Base-by-base conservation (phyloP, 768 basidiomycete species). In the Leccinum truebloodii region DNA sequence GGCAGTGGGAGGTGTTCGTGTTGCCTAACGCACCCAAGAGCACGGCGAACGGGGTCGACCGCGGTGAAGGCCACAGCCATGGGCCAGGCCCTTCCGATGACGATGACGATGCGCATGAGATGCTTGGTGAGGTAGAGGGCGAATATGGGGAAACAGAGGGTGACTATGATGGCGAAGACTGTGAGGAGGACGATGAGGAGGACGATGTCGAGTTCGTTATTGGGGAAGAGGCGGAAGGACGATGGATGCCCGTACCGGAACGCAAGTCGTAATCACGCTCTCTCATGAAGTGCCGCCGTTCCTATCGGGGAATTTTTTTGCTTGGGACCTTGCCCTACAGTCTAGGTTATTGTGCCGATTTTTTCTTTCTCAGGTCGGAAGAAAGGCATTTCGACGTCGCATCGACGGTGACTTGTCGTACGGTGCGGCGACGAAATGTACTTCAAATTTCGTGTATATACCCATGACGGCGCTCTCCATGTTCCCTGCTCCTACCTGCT, bases 141-240 rank as follows among this genome's bases (percentile, higher is more conserved):
- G 68, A 69, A 18, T 60, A 63, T 26, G 70, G 67, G 18, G 71
- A 68, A 14, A 60, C 55, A 16, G 64, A 68, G 24, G 60, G 62
- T 18, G 73, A 75, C 16, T 74, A 59, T 14, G 76, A 78, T 26
- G 73, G 68, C 20, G 74, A 76, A 2, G 77, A 66, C 30, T 72
- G 64, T 20, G 77, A 80, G 2, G 74, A 61, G 7, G 77, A 88
- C 10, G 87, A 88, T 3, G 86, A 86, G 2, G 88, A 89, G n/a
- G 88, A 88, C 34, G 87, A 89, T 44, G 81, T 89, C n/a, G 87
- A 83, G n/a, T 86, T 89, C 63, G 87, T 89, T 41, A 81, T 89
- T 70, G 83, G 82, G 46, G 71, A 78, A 60, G 80, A 79, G 59
- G 75, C 75, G n/a, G 76, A 76, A 54, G 74, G 64, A 37, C 67